Conservation (phyloP, 345 rosid species). For the Bruguiera gymnorhiza region DNA sequence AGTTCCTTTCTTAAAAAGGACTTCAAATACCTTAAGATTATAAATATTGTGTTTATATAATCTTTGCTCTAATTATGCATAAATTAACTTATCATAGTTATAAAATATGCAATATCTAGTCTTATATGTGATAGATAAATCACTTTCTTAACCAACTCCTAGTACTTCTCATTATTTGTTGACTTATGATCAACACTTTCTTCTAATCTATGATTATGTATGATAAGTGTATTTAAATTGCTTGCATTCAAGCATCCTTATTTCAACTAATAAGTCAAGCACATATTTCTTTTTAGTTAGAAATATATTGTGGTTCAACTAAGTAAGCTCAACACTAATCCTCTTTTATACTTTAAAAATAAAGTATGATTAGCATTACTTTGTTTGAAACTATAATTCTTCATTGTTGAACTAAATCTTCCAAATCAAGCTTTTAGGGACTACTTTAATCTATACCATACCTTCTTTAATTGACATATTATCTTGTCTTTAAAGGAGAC, state of each 20-base stretch:
- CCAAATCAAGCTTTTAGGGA: no score
- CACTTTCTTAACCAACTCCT: neutral
- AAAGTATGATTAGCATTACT: neutral
- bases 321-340: neutral
- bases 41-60: neutral
- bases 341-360: neutral
- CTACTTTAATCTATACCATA: accelerated
- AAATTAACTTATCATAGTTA: neutral
- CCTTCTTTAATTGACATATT: no score
- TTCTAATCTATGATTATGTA: neutral
- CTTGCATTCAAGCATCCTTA: neutral
- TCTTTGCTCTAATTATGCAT: no score
- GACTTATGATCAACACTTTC: neutral
- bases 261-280: neutral
- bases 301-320: neutral
- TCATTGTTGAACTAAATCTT: no score
- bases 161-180: neutral
- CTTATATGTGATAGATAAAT: neutral
- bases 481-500: no score
- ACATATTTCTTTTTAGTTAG: no score
- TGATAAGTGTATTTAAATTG: accelerated
- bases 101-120: neutral
- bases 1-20: neutral
- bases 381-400: no score
- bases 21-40: neutral